These are phyloP conservation scores for Phytophthora megakarya DNA, from an alignment of 352 stramenopile genomes.

Conservation along the genomic window DNA sequence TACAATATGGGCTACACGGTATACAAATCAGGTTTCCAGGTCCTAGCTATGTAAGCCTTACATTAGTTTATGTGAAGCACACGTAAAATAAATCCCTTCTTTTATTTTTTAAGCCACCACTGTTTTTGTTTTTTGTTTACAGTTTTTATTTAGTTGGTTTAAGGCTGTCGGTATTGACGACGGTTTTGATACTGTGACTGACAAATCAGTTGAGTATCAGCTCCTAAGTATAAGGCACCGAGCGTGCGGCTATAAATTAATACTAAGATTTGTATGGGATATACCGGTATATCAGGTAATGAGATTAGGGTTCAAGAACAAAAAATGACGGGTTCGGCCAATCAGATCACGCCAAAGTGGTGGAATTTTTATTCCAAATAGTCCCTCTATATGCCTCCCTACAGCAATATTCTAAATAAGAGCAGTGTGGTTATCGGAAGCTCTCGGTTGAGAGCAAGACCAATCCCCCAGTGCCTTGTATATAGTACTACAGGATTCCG, in stretches of 20 bases:
- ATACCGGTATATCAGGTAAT: too few relatives aligned
- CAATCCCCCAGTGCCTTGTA: not conserved
- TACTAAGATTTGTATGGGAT: too few relatives aligned
- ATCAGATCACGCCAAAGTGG: not conserved
- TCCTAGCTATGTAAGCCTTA: not conserved
- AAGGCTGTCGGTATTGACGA: not conserved
- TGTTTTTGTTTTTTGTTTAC: not conserved
- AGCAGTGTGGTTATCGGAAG: not conserved
- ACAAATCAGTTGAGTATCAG: not conserved
- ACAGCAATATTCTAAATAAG: not conserved
- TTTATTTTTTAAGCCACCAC: not conserved
- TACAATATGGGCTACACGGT: not conserved
- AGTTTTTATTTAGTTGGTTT: not conserved
- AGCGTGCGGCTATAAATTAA: too few relatives aligned
- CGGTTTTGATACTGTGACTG: not conserved
- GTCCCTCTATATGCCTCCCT: not conserved
- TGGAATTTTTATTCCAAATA: not conserved
- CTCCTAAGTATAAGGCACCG: too few relatives aligned
- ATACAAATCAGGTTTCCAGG: not conserved
- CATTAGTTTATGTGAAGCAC: too few relatives aligned
- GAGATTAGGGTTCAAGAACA: not conserved
- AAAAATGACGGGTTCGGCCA: not conserved
- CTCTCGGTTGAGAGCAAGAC: not conserved
- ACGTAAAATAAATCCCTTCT: not conserved
- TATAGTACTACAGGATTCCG: not conserved